Base-by-base conservation (phyloP, 305 asterid species). In the Fraxinus greggii region DNA sequence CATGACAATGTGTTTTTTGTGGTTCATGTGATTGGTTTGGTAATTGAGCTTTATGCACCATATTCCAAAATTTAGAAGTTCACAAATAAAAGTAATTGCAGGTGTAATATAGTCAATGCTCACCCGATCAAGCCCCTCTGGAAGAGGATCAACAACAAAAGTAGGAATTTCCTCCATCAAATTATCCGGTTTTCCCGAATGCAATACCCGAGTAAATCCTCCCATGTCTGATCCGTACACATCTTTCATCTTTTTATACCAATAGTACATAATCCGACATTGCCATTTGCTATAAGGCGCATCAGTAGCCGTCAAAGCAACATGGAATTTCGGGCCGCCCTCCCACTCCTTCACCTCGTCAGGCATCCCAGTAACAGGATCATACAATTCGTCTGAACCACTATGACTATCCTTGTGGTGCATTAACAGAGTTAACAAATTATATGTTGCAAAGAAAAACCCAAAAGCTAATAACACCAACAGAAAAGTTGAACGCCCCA, bases 121-220 rank as follows among this genome's bases (percentile, higher is more conserved):
- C 83, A 96, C 99, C 97, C 95, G 92, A 88, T 96, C 99, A 83
- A 96, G 89, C 72, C 99, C 99, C 83, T 88, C 92, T 0, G 99
- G 98, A 51, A 96, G 94, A 79, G 97, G 98, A 81, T 96, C 97
- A 29, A 92, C 98, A 84, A 94, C 87, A 77, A 92, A 79, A 35
- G 97, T 94, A 6, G 99, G 99, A 33, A 95, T 95, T 88, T 95
- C 98, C 40, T 93, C 93, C 99, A 95, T 95, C 89, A 93, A 87
- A 85, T 87, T 88, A 86, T 95, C 99, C 38, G 97, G 86, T 19
- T 85, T 90, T 23, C 99, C 99, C 0, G 98, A 95, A 87, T 95
- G 99, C 88, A 95, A 84, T 78, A 95, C 92, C 87, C 99, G 87
- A 35, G 98, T 95, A 82, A 95, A 94, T 29, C 98, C 97, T 31